Evolutionary conservation across 768 basidiomycete species (phyloP).

Genomic region (Sarcodon aspratus): DNA sequence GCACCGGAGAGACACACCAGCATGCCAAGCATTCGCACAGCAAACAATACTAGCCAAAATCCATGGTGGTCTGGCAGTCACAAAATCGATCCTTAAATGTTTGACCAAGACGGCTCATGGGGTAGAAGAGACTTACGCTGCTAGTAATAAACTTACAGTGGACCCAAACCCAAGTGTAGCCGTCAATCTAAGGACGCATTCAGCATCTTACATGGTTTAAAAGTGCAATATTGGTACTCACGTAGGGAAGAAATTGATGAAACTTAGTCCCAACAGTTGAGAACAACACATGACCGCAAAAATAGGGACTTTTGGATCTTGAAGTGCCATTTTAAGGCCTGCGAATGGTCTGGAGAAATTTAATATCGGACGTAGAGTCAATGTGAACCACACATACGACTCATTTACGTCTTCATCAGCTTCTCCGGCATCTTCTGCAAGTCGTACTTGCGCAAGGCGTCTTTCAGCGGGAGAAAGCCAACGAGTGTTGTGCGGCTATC

Average conservation of each 20-base stretch:
- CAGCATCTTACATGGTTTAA: neutral
- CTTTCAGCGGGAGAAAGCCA: slow-evolving; percentile 42
- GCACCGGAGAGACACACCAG: slow-evolving; percentile 19
- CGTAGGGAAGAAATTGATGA: slow-evolving; percentile 51
- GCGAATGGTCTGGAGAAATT: slow-evolving; percentile 26
- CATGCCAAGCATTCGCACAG: slow-evolving; percentile 42
- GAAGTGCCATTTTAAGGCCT: slow-evolving; percentile 45
- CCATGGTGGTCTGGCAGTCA: slow-evolving; percentile 44
- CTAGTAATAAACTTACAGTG: slow-evolving; percentile 45
- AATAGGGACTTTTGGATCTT: slow-evolving; percentile 40
- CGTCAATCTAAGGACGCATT: slow-evolving; percentile 28
- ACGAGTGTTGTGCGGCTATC: slow-evolving; percentile 47
- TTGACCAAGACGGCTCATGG: neutral
- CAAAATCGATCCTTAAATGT: neutral
- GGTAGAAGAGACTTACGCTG: slow-evolving; percentile 32
- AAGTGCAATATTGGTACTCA: slow-evolving; percentile 9
- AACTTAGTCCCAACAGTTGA: slow-evolving; percentile 44
- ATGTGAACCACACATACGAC: slow-evolving; percentile 31
- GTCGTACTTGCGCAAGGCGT: slow-evolving; percentile 51
- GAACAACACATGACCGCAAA: slow-evolving; percentile 42
- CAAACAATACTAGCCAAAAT: slow-evolving; percentile 39
- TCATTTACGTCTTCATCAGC: slow-evolving; percentile 47
- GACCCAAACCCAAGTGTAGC: slow-evolving; percentile 50
- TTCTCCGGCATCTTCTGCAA: slow-evolving; percentile 59
- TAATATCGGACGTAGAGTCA: neutral